Base-by-base conservation (phyloP, 2,329 filamentous ascomycete genomes). In the Aspergillus hiratsukae region DNA sequence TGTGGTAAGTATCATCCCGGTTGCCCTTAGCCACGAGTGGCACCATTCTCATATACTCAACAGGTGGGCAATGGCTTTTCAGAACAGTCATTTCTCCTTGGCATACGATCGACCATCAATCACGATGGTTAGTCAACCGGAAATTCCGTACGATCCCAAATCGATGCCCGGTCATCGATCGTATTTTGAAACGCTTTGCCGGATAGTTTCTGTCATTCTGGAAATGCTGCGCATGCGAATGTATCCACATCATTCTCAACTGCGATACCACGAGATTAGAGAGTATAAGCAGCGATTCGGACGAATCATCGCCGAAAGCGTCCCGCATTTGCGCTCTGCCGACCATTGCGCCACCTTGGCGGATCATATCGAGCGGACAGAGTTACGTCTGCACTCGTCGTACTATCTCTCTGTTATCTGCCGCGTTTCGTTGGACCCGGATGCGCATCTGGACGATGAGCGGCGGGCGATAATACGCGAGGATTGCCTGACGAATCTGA, bases 31-130 rank as follows among this genome's bases (percentile, higher is more conserved):
- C 11, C 19, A 17, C 14, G 9, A 17, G 25, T 49, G 48, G 49
- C 21, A 37, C 27, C 14, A 28, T 40, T 49, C 28, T 52, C 23
- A 46, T 14, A 23, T 9, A 2, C 46, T 9, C 27, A 27, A 17
- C 28, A 68, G 70, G 70, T 85, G 83, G 83, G 77, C 80, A 17
- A 76, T 85, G 58, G 75, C 84, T 17, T 85, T 83, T 76, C 83
- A 85, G 62, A 83, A 85, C 62, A 83, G 81, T 49, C 73, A 85
- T 41, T 76, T 85, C n/a, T 84, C 82, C 17, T 80, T 85, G 46
- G 83, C 82, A 1, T 85, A 84, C 68, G 83, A 85, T 62, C 74
- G 83, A 48, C 77, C 76, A 2, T 80, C 81, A 2, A 80, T 79
- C 48, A 78, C 73, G n/a, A 80, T 80, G 50, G 77, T 80, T 37